Percentiles rank a stretch among this genome's conserved stretches.
Conservation (phyloP, 305 asterid species). For the Fraxinus paxiana region DNA sequence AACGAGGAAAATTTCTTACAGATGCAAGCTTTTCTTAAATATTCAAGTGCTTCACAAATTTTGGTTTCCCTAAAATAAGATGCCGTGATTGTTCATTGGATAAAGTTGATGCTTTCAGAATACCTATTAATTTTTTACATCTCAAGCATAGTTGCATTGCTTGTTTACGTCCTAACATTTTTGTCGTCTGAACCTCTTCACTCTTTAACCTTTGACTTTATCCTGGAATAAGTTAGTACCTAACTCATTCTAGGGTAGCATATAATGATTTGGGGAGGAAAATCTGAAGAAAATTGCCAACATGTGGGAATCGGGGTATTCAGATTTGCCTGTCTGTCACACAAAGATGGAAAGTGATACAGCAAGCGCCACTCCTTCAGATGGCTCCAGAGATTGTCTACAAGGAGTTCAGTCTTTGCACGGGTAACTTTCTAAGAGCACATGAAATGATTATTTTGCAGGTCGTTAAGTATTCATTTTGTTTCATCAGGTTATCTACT, state of each 20-base stretch:
- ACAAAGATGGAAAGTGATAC: conserved; percentile 69
- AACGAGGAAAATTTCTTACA: conserved; percentile 12
- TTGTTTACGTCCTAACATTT: conserved; percentile 17
- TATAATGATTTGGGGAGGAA: conserved; percentile 67
- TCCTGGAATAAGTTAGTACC: conserved; percentile 42
- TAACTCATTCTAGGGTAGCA: conserved; percentile 39
- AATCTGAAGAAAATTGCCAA: conserved; percentile 42
- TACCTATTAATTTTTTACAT: conserved; percentile 1
- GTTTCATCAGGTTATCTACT: background rate
- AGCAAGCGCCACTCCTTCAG: conserved; percentile 40
- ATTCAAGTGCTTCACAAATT: background rate
- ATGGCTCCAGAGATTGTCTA: conserved; percentile 43
- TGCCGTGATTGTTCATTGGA: conserved; percentile 7
- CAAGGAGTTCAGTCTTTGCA: conserved; percentile 65
- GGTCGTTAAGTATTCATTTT: background rate
- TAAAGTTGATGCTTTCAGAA: conserved; percentile 1
- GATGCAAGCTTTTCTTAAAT: conserved; percentile 13
- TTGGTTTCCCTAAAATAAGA: conserved; percentile 12
- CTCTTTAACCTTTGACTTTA: conserved; percentile 34
- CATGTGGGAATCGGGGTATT: conserved; percentile 41
- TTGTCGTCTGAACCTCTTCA: conserved; percentile 15
- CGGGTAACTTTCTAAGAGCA: conserved; percentile 52
- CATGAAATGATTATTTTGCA: conserved; percentile 1
- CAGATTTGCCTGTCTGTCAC: conserved; percentile 36
- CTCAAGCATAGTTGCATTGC: conserved; percentile 21